phyloP scores from a whole-genome alignment of 129 eudicot species.

The Centrapalus pauciflorus region DNA sequence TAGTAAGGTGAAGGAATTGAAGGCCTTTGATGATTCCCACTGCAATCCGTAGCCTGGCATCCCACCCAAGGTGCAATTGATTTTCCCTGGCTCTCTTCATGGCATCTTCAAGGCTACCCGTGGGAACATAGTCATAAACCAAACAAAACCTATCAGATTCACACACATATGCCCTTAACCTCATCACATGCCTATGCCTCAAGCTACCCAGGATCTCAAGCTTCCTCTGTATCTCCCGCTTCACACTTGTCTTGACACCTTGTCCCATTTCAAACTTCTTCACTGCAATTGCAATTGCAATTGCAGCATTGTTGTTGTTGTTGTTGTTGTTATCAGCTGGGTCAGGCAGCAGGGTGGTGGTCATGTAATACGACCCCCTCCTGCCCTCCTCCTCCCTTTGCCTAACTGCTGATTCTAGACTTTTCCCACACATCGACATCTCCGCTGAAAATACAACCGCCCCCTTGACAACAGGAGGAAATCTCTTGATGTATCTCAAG shows the following conservation, averaged over 20 bases:
- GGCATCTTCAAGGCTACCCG: slow-evolving; percentile 77
- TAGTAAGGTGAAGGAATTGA: slow-evolving; percentile 60
- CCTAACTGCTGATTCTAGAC: slow-evolving; percentile 53
- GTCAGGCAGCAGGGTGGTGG: slow-evolving; percentile 41
- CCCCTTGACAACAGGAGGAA: slow-evolving; percentile 78
- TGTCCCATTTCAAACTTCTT: slow-evolving; percentile 42
- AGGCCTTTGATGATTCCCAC: slow-evolving; percentile 78
- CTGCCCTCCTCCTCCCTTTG: no score
- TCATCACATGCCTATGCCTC: slow-evolving; percentile 72
- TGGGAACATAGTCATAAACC: slow-evolving; percentile 73
- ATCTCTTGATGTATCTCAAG: slow-evolving; percentile 38
- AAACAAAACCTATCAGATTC: slow-evolving; percentile 42
- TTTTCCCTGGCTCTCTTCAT: slow-evolving; percentile 46
- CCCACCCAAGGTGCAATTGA: slow-evolving; percentile 60
- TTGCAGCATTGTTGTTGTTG: no score
- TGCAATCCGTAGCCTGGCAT: slow-evolving; percentile 62
- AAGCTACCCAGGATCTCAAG: slow-evolving; percentile 54
- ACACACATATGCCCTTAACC: slow-evolving; percentile 58
- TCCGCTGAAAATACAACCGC: slow-evolving; percentile 82
- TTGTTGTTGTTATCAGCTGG: no score
- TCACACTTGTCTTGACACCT: slow-evolving; percentile 13
- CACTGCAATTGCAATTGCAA: slow-evolving; percentile 55
- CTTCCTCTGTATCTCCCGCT: slow-evolving; percentile 49
- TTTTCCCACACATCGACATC: slow-evolving; percentile 53
- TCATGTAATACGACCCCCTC: no score